A percentile compares a stretch with the other conserved stretches of the same genome.
These are phyloP conservation scores for Halophytophthora polymorphica DNA, from an alignment of 352 stramenopile species.

Conservation along the genomic window DNA sequence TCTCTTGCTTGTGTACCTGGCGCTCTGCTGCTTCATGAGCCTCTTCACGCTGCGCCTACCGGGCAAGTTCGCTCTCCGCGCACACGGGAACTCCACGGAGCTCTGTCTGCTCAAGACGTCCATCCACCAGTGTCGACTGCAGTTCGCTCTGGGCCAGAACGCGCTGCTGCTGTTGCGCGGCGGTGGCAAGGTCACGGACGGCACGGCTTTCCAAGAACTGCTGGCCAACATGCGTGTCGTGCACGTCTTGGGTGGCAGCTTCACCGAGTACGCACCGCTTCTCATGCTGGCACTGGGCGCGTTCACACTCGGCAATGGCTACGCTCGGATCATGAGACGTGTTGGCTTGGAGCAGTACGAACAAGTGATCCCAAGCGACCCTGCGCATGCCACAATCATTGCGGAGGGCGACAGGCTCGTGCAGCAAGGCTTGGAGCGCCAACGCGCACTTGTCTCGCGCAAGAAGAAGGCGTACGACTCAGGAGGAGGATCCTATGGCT, in stretches of 20 bases:
- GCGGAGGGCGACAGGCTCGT: constrained; percentile 47
- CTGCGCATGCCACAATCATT: constrained; percentile 37
- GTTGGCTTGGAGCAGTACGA: constrained; percentile 74
- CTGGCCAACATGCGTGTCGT: constrained; percentile 54
- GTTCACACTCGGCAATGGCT: constrained; percentile 49
- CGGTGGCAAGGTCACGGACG: constrained; percentile 26
- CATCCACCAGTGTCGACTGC: constrained; percentile 61
- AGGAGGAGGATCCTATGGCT: constrained; percentile 32
- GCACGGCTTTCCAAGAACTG: constrained; percentile 55
- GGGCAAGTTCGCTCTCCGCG: constrained; percentile 45
- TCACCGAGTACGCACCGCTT: constrained; percentile 55
- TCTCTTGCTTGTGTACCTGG: constrained; percentile 54
- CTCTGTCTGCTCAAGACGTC: constrained; percentile 57
- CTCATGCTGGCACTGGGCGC: constrained; percentile 49
- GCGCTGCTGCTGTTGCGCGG: constrained; percentile 54
- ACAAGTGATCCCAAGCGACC: constrained; percentile 35
- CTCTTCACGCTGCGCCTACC: constrained; percentile 58
- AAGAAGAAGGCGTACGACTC: constrained; percentile 35
- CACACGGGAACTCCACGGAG: constrained; percentile 56
- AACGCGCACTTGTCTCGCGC: constrained; percentile 28
- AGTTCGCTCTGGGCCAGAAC: constrained; percentile 72
- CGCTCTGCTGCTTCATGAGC: constrained; percentile 54
- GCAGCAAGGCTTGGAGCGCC: constrained; percentile 46
- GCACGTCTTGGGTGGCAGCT: constrained; percentile 48
- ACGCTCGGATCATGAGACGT: constrained; percentile 45